Evolutionary conservation across 2,329 filamentous ascomycete species (phyloP).

Genomic region (Trichophyton simii): DNA sequence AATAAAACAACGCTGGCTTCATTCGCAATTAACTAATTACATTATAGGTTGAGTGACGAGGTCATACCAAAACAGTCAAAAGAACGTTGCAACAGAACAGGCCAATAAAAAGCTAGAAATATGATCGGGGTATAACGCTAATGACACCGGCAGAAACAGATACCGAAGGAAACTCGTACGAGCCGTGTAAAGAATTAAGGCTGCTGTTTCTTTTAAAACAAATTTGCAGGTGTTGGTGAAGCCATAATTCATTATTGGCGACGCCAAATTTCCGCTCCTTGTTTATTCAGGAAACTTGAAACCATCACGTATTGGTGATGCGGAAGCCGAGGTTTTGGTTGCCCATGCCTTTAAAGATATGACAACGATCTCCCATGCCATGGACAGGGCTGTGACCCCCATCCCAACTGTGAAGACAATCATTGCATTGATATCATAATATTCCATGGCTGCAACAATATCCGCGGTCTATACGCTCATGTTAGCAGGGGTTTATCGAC

Average conservation of each 20-base stretch:
- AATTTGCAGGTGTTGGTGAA: not conserved
- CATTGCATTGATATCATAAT: constrained; percentile 73
- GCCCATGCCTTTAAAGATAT: constrained; percentile 87
- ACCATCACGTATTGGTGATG: not conserved
- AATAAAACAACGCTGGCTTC: not conserved
- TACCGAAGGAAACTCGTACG: not conserved
- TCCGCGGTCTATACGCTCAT: constrained; percentile 50
- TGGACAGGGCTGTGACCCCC: constrained; percentile 68
- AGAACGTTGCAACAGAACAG: not conserved
- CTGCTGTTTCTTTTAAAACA: not conserved
- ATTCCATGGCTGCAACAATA: constrained; percentile 62
- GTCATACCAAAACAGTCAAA: not conserved
- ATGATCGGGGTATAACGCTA: not conserved
- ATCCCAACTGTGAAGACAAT: constrained; percentile 82
- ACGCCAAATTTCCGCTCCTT: not conserved
- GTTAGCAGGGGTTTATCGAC: not conserved
- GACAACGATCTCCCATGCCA: constrained; percentile 69
- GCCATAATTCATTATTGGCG: not conserved
- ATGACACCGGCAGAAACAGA: not conserved
- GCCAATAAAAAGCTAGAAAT: not conserved
- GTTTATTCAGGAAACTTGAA: not conserved
- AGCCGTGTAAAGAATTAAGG: not conserved
- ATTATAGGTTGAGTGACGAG: constrained; percentile 1
- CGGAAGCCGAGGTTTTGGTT: constrained; percentile 31
- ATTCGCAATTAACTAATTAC: not conserved